A percentile compares a stretch with the other conserved stretches of the same genome.
Conservation (phyloP, 1,139 yeast species). For the Saccharomycopsis crataegensis region DNA sequence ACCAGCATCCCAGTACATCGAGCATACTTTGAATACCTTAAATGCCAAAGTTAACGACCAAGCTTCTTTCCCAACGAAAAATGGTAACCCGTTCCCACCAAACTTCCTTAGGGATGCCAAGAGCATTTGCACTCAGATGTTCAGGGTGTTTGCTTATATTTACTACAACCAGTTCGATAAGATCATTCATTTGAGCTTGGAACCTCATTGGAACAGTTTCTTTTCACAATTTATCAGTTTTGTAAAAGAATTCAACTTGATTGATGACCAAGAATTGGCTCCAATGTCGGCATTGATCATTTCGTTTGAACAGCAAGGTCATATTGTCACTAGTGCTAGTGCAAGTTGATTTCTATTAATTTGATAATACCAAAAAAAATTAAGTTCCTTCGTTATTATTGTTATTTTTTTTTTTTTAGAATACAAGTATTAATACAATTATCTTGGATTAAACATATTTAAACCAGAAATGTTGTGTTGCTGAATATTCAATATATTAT, state of each 20-base stretch:
- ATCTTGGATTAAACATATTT: too few relatives aligned
- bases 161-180: slow-evolving; percentile 93
- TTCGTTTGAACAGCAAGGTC: slow-evolving; percentile 78
- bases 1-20: slow-evolving; percentile 92
- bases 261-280: slow-evolving; percentile 71
- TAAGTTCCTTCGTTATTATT: neutral
- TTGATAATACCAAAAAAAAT: neutral
- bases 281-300: slow-evolving; percentile 76
- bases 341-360: neutral
- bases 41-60: slow-evolving; percentile 83
- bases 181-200: slow-evolving; percentile 79
- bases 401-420: neutral
- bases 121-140: slow-evolving; percentile 85
- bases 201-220: slow-evolving; percentile 97
- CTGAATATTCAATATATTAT: too few relatives aligned
- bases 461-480: too few relatives aligned
- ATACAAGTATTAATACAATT: neutral
- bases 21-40: slow-evolving; percentile 87
- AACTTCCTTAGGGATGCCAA: slow-evolving; percentile 76
- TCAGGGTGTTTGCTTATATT: slow-evolving; percentile 92
- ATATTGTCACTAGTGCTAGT: slow-evolving; percentile 34
- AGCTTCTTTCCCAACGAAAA: slow-evolving; percentile 83
- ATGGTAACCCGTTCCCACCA: slow-evolving; percentile 90
- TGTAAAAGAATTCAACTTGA: slow-evolving; percentile 71
- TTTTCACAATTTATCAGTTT: slow-evolving; percentile 94